Conservation (phyloP, 2,329 filamentous ascomycete genomes). For the Dactylellina haptotyla region DNA sequence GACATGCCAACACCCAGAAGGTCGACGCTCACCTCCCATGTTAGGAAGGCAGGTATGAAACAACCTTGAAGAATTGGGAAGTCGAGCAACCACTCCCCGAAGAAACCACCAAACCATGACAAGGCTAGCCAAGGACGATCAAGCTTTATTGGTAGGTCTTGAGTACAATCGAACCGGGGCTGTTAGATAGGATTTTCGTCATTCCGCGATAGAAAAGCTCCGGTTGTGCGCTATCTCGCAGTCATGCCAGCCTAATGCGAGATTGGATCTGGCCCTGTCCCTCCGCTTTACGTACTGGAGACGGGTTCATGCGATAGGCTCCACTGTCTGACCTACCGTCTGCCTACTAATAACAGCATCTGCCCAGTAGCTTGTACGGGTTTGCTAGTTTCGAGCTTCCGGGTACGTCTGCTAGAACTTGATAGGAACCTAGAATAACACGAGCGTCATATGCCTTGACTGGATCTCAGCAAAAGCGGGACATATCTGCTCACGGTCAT, state of each 20-base stretch:
- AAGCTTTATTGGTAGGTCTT: constrained; percentile 49
- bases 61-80: constrained; percentile 40
- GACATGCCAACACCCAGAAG: constrained; percentile 14
- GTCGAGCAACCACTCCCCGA: constrained; percentile 14
- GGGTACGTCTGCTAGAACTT: constrained; percentile 6
- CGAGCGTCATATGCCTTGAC: neutral
- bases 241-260: neutral
- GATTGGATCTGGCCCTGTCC: neutral
- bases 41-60: constrained; percentile 20
- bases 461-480: neutral
- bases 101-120: constrained; percentile 28
- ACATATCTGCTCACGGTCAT: neutral
- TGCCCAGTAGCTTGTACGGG: neutral
- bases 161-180: constrained; percentile 15
- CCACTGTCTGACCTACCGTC: neutral
- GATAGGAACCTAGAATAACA: neutral
- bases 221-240: constrained; percentile 35
- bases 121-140: constrained; percentile 49
- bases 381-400: constrained; percentile 9
- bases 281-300: neutral
- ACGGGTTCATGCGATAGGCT: constrained; percentile 27
- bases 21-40: constrained; percentile 25
- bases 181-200: constrained; percentile 25
- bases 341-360: constrained; percentile 27
- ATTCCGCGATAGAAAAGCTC: constrained; percentile 38